Evolutionary conservation across 129 eudicot genomes (phyloP).

Genomic region (Lonicera japonica): DNA sequence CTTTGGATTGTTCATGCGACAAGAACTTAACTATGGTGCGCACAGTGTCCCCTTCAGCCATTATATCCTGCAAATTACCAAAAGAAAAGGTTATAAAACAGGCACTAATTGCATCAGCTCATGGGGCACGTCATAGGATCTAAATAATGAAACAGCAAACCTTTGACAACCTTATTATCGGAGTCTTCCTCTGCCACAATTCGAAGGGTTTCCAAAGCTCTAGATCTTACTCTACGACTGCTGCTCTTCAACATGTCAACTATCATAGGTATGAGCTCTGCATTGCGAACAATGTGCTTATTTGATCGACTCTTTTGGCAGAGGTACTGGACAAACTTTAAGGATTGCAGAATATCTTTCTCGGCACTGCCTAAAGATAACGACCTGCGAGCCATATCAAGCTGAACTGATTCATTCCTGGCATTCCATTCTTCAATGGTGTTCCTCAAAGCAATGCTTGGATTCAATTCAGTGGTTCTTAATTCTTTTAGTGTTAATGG

Average conservation of each 20-base stretch:
- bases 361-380: constrained; percentile 48
- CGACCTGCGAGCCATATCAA: constrained; percentile 81
- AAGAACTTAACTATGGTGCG: constrained; percentile 81
- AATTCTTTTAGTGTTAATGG: constrained; percentile 68
- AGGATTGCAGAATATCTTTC: constrained; percentile 56
- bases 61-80: constrained; percentile 59
- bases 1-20: constrained; percentile 73
- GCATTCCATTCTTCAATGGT: constrained; percentile 96
- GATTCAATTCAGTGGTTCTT: constrained; percentile 69
- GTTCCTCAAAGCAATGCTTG: constrained; percentile 77
- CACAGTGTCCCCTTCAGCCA: constrained; percentile 94
- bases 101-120: background rate
- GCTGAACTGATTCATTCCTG: constrained; percentile 86
- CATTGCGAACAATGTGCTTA: constrained; percentile 55
- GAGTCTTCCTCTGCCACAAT: constrained; percentile 74
- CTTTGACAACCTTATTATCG: constrained; percentile 70
- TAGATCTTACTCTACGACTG: constrained; percentile 67
- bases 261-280: constrained; percentile 63
- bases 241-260: constrained; percentile 71
- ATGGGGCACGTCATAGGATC: background rate
- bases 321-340: constrained; percentile 63
- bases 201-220: constrained; percentile 73
- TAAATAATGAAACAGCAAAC: constrained; percentile 14
- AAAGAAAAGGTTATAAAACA: background rate
- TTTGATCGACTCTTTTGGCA: constrained; percentile 52